These are phyloP conservation scores for Podaxis sp. DNA, from an alignment of 768 basidiomycete species.

Conservation along the genomic window DNA sequence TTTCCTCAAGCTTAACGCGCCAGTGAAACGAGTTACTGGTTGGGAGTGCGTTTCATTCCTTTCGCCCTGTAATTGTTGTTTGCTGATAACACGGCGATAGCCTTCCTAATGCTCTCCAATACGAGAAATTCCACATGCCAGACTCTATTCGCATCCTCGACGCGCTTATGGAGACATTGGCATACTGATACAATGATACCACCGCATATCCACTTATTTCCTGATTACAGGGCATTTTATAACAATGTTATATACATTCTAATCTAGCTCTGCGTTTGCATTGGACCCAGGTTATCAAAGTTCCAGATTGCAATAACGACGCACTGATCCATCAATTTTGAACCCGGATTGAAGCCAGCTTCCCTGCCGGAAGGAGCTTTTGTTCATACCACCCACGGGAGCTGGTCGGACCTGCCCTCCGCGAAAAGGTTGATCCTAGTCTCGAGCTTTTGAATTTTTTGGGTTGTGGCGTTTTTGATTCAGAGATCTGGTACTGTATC, in stretches of 20 bases:
- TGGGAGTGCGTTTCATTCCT: constrained; percentile 80
- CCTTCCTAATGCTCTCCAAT: constrained; percentile 81
- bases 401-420: no score
- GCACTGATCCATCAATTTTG: no score
- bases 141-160: constrained; percentile 84
- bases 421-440: no score
- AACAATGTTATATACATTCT: neutral
- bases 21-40: constrained; percentile 81
- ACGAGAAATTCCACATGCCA: constrained; percentile 91
- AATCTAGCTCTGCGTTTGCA: neutral
- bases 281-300: neutral
- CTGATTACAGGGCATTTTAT: neutral
- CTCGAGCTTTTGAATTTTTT: no score
- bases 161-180: constrained; percentile 78
- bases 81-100: constrained; percentile 35
- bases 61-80: neutral
- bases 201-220: constrained; percentile 1
- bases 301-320: no score
- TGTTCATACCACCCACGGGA: no score
- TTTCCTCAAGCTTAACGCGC: constrained; percentile 86
- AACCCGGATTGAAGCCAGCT: no score
- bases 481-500: no score
- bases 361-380: no score
- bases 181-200: constrained; percentile 43
- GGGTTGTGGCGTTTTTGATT: no score